phyloP scores from a whole-genome alignment of 306 rosid genomes.

The Begonia masoniana region DNA sequence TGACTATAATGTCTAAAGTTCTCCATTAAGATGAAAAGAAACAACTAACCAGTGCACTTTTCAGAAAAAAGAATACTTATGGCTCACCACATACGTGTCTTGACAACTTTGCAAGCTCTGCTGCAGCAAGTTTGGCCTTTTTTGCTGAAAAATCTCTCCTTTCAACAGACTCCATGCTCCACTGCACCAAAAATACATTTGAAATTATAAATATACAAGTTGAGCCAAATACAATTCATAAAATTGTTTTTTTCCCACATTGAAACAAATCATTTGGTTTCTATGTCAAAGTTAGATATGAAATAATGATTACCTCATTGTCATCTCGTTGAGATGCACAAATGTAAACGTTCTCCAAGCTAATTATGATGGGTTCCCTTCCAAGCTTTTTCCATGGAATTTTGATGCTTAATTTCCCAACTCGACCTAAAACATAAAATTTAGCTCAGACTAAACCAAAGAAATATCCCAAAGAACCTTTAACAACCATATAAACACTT shows the following conservation, averaged over 20 bases:
- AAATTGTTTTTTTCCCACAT: not conserved
- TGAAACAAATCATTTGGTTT: too few relatives aligned
- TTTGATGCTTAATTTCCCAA: conserved; percentile 88
- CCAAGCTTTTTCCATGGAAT: conserved; percentile 98
- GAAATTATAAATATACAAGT: not conserved
- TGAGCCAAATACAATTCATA: not conserved
- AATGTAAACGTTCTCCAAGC: conserved; percentile 67
- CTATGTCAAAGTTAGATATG: not conserved
- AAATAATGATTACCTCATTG: conserved; percentile 48
- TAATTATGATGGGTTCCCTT: conserved; percentile 77
- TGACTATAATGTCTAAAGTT: too few relatives aligned
- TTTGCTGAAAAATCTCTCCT: conserved; percentile 81
- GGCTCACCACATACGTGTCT: conserved; percentile 72
- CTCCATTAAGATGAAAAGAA: too few relatives aligned
- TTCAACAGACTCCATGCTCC: conserved; percentile 76
- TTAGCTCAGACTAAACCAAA: not conserved
- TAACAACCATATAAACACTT: too few relatives aligned
- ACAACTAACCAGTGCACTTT: too few relatives aligned
- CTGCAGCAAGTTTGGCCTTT: conserved; percentile 96
- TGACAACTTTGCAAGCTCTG: conserved; percentile 76
- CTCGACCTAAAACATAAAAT: conserved; percentile 39
- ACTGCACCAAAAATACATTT: conserved; percentile 35
- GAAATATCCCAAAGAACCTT: too few relatives aligned
- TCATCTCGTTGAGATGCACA: conserved; percentile 81
- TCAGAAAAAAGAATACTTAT: too few relatives aligned